A percentile compares a stretch with the other conserved stretches of the same genome.
phyloP scores from a whole-genome alignment of 495 filamentous ascomycete species.

The Xylaria cubensis region DNA sequence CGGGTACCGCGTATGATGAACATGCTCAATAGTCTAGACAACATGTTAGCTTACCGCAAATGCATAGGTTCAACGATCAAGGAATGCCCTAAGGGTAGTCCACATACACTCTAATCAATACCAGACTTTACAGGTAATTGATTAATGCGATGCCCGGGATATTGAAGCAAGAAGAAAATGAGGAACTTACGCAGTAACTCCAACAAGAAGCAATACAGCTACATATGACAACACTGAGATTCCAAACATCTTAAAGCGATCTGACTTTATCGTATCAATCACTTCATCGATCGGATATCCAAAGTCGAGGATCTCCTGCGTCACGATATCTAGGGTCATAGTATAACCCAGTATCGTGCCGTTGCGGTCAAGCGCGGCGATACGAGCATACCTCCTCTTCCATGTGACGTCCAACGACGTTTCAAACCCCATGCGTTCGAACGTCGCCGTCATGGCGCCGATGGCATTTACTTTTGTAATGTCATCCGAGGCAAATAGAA shows the following conservation, averaged over 20 bases:
- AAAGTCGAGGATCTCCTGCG: neutral
- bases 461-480: neutral
- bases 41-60: neutral
- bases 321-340: neutral
- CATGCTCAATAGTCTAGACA: neutral
- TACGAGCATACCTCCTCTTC: neutral
- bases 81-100: neutral
- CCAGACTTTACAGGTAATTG: neutral
- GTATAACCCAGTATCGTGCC: slow-evolving; percentile 21
- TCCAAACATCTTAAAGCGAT: neutral
- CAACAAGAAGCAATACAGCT: slow-evolving; percentile 1
- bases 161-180: neutral
- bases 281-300: slow-evolving; percentile 17
- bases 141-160: neutral
- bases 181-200: neutral
- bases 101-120: neutral
- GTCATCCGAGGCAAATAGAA: neutral
- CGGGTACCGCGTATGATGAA: neutral
- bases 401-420: neutral
- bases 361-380: slow-evolving; percentile 6
- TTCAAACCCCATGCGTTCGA: slow-evolving; percentile 6
- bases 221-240: slow-evolving; percentile 3
- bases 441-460: neutral
- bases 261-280: neutral
- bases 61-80: neutral